Base-by-base conservation (phyloP, 2,329 filamentous ascomycete species). In the Ceratocystis cacaofunesta region DNA sequence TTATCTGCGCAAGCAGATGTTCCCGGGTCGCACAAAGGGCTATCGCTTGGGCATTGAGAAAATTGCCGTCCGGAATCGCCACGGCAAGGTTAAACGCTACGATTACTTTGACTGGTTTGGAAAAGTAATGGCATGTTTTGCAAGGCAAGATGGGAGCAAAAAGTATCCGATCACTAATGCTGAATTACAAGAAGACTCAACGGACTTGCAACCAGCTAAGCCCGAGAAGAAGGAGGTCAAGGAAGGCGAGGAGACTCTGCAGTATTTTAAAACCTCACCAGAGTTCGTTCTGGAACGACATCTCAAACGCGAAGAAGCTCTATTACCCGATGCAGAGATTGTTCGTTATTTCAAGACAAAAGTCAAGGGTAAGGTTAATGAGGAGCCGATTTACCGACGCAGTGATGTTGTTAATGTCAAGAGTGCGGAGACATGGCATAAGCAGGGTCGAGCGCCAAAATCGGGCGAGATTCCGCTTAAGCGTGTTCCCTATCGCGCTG, bases 381-480 rank as follows among this genome's bases (percentile, higher is more conserved):
- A 89, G 67, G 90, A 96, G 72, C 85, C 89, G 0, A 90, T 97
- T 0, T 97, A 85, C 72, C 81, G 81, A 0, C 85, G 92, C 43
- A 82, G 83, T 64, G 92, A 97, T 69, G 85, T 97, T 0, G 84
- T 92, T 1, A 80, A 82, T 48, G 95, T 95, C 73, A 92, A 96
- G 74, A 95, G 90, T 32, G 88, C 89, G 1, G 94, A 99, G 73
- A 96, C 90, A 1, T 99, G 94, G 94, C 94, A 97, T 73, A 96
- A 96, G 73, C 92, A 96, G 78, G 94, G 94, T 0, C 84, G 92
- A 10, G 87, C 85, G 30, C 85, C 94, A 2, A 81, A 83, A 30
- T 72, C 79, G 0, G 90, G 89, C 2, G 85, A 88, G 69, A 76
- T 84, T 61, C 89, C 94, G 0, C 76, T 96, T 67, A 99, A 99